These are phyloP conservation scores for Alternaria novae-zelandiae DNA, from an alignment of 2,329 filamentous ascomycete species.

Conservation along the genomic window DNA sequence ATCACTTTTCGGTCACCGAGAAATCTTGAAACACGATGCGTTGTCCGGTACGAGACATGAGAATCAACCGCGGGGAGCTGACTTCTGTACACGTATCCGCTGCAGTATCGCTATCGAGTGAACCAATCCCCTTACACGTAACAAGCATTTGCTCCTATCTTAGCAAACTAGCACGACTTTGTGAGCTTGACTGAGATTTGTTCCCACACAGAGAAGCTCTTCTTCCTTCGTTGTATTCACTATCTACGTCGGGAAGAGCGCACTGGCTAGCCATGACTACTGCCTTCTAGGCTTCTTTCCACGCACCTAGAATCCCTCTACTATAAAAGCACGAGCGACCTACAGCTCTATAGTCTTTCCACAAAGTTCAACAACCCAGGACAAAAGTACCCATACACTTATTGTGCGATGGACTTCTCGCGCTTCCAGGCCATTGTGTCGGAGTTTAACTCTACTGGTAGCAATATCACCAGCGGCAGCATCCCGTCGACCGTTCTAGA, in stretches of 20 bases:
- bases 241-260: no score
- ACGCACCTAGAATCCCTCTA: neutral
- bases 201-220: neutral
- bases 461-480: constrained; percentile 18
- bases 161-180: neutral
- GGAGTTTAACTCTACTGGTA: constrained; percentile 7
- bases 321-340: neutral
- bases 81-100: neutral
- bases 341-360: neutral
- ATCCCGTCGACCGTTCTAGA: constrained; percentile 58
- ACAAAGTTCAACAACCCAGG: neutral
- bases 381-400: neutral
- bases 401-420: constrained; percentile 30
- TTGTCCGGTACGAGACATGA: neutral
- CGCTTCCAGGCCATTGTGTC: constrained; percentile 19
- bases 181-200: neutral
- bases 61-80: neutral
- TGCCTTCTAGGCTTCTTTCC: neutral
- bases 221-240: neutral
- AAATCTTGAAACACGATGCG: neutral
- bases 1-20: neutral
- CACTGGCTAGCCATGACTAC: no score
- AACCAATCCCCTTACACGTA: neutral
- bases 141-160: neutral
- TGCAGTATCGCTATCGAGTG: neutral